A percentile compares a stretch with the other conserved stretches of the same genome.
Evolutionary conservation across 345 rosid genomes (phyloP).

Genomic region (Acer negundo): DNA sequence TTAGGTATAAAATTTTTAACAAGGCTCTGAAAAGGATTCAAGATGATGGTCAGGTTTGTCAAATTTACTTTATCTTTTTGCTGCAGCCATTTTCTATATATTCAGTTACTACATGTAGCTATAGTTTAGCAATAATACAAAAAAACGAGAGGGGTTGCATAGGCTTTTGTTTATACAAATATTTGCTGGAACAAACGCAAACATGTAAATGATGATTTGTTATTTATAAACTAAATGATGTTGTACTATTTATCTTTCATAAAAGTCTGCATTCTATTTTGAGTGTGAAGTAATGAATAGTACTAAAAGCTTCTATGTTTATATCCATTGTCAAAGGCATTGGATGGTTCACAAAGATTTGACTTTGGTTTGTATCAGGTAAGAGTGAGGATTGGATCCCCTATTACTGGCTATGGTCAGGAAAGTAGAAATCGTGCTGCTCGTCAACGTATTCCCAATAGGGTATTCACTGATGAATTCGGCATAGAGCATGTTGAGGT

Average conservation of each 20-base stretch:
- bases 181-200: not conserved
- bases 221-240: not conserved
- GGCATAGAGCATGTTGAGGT: slow-evolving; percentile 98
- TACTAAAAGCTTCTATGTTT: not conserved
- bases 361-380: slow-evolving; percentile 52
- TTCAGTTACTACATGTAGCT: not conserved
- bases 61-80: slow-evolving; percentile 6
- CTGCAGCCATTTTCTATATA: not conserved
- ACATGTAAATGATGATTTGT: not conserved
- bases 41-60: slow-evolving; percentile 86
- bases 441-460: slow-evolving; percentile 89
- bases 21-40: slow-evolving; percentile 87
- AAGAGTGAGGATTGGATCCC: slow-evolving; percentile 92
- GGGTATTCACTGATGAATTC: slow-evolving; percentile 78
- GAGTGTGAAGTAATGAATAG: not conserved
- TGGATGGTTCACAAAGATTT: slow-evolving; percentile 10
- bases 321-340: not conserved
- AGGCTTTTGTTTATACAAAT: not conserved
- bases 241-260: slow-evolving; percentile 2
- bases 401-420: slow-evolving; percentile 95
- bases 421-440: slow-evolving; percentile 96
- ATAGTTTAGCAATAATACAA: not conserved
- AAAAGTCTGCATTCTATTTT: not conserved
- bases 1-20: slow-evolving; percentile 84
- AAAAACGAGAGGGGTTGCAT: not conserved